Conservation (phyloP, 2,329 filamentous ascomycete genomes). For the Raffaelea ambrosiae region DNA sequence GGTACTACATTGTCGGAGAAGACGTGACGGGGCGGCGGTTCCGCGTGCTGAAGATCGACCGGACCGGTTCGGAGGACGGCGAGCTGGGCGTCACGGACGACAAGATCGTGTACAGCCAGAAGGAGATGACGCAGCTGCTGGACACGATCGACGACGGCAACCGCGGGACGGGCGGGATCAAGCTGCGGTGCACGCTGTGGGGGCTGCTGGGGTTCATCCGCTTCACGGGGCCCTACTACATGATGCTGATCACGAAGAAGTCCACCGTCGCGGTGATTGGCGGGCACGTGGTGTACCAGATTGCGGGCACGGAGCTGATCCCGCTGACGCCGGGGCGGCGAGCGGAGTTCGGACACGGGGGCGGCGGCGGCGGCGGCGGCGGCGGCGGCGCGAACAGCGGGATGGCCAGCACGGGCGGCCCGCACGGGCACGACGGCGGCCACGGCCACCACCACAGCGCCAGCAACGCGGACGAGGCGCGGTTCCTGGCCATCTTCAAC, state of each 20-base stretch:
- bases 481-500: slow-evolving; percentile 80
- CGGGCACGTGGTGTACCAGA: slow-evolving; percentile 90
- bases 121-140: slow-evolving; percentile 87
- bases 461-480: slow-evolving; percentile 64
- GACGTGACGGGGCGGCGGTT: slow-evolving; percentile 85
- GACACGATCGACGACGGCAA: slow-evolving; percentile 95
- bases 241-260: slow-evolving; percentile 93
- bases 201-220: slow-evolving; percentile 90
- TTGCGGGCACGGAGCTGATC: slow-evolving; percentile 87
- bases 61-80: slow-evolving; percentile 57
- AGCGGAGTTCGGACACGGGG: not conserved
- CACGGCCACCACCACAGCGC: not conserved
- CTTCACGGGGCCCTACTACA: slow-evolving; percentile 94
- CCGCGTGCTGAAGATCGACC: slow-evolving; percentile 89
- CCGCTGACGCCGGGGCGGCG: slow-evolving; percentile 66
- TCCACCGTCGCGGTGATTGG: slow-evolving; percentile 94
- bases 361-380: not conserved
- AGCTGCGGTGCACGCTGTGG: slow-evolving; percentile 84
- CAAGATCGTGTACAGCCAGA: slow-evolving; percentile 86
- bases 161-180: slow-evolving; percentile 80
- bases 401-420: slow-evolving; percentile 42
- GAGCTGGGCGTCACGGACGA: slow-evolving; percentile 85
- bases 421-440: not conserved
- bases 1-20: slow-evolving; percentile 90
- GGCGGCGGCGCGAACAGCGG: not conserved